Evolutionary conservation across 305 asterid species (phyloP), one percentile per base, ranked within the genome.

Genomic region (Solanum hybrid): DNA sequence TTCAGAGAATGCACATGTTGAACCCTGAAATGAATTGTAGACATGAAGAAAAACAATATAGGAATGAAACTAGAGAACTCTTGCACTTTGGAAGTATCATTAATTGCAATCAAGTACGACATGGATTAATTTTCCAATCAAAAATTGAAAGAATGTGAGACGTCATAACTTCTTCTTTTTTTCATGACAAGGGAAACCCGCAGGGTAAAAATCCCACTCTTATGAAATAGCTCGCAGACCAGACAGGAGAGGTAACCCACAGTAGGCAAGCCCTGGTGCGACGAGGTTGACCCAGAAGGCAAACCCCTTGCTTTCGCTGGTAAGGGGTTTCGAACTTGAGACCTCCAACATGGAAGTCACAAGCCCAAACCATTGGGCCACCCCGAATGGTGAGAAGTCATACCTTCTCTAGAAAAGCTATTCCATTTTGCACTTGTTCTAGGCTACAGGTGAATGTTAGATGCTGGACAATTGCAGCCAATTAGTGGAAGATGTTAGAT

Each of bases 1-100:
- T 92, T 97, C 99, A 92, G 94, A 94, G 90, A 97, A 95, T 32
- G 97, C 89, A 85, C 99, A 97, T 2, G 99, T 97, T 32, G 98
- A 97, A 81, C 98, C 99, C 99, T 95, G 95, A 90, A 91, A 88
- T 79, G 84, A 92, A 92, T 88, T 88, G 51, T 88, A 19, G 76
- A 91, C 51, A 77, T 75, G 45, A 91, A 82, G 12, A 87, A 78
- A 88, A 79, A 26, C 19, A 40, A 89, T 88, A 91, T 38, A 87
- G 86, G 73, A 77, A 82, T 31, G 77, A 89, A 56, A 45, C 76
- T 85, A 85, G 87, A 85, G 42, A 51, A 32, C 8, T 85, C 32
- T 32, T 85, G 32, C 87, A 31, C 45, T 31, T 32, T 29, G 40
- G 73, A 82, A 82, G 32, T 82, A 90, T 88, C 24, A 82, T 19